A percentile compares a stretch with the other conserved stretches of the same genome.
Evolutionary conservation across 345 rosid species (phyloP).

Genomic region (Lumnitzera racemosa): DNA sequence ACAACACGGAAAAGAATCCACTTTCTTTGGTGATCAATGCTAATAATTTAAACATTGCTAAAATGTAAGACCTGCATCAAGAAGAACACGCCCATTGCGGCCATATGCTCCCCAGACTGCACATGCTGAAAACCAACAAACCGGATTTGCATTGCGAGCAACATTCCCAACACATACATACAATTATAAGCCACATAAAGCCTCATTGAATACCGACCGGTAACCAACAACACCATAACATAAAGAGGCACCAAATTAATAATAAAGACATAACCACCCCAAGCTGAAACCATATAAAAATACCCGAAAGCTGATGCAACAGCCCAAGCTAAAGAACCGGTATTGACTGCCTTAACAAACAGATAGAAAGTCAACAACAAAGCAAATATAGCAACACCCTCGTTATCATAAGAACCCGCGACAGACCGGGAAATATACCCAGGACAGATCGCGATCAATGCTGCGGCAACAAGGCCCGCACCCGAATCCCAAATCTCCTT

Average conservation of each 20-base stretch:
- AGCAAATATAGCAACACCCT: slow-evolving; percentile 92
- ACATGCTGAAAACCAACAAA: slow-evolving; percentile 99
- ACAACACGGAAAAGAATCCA: too few species aligned
- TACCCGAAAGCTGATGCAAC: slow-evolving; percentile 93
- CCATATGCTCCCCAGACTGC: slow-evolving; percentile 99
- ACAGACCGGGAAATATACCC: slow-evolving; percentile 95
- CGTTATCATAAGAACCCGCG: slow-evolving; percentile 94
- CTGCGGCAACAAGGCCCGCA: slow-evolving; percentile 93
- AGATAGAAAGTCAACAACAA: slow-evolving; percentile 78
- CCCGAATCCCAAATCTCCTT: slow-evolving; percentile 97
- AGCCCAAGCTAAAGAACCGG: slow-evolving; percentile 88
- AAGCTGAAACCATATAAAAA: slow-evolving; percentile 97
- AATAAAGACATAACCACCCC: slow-evolving; percentile 99
- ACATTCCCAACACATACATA: slow-evolving; percentile 93
- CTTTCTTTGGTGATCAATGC: not conserved
- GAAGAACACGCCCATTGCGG: slow-evolving; percentile 94
- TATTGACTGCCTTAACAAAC: slow-evolving; percentile 86
- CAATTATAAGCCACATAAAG: slow-evolving; percentile 85
- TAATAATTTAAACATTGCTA: not conserved
- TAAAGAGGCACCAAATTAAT: slow-evolving; percentile 93
- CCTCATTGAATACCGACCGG: slow-evolving; percentile 95
- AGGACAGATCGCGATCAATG: slow-evolving; percentile 85
- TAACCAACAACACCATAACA: slow-evolving; percentile 81
- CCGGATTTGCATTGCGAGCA: slow-evolving; percentile 97
- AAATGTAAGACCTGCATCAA: slow-evolving; percentile 67